Percentiles rank a stretch among this genome's conserved stretches.
Conservation (phyloP, 192 early-diverging fungal genomes). For the Chytriomyces sp. region DNA sequence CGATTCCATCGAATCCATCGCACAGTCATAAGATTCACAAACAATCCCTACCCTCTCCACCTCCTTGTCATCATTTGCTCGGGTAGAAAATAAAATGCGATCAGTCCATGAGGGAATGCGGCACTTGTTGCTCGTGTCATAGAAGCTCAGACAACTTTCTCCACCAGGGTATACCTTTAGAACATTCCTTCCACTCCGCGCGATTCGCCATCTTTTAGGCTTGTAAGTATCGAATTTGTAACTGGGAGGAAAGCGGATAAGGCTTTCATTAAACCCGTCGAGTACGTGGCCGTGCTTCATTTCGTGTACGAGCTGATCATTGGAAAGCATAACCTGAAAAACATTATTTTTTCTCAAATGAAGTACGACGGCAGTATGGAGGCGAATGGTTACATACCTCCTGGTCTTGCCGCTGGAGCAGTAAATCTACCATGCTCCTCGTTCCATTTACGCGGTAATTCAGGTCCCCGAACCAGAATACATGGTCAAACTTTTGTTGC, state of each 20-base stretch:
- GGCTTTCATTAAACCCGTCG: conserved; percentile 73
- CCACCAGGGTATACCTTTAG: not conserved
- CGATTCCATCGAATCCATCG: conserved; percentile 9
- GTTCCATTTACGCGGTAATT: conserved; percentile 88
- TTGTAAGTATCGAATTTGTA: conserved; percentile 88
- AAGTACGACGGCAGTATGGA: not conserved
- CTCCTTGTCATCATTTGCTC: not conserved
- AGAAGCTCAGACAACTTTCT: conserved; percentile 44
- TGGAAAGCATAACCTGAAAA: conserved; percentile 30
- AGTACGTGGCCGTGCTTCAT: conserved; percentile 60
- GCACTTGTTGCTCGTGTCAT: conserved; percentile 92
- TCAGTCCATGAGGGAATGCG: conserved; percentile 96
- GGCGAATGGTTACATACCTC: not conserved
- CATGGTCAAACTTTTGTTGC: conserved; percentile 23
- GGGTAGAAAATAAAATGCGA: conserved; percentile 58
- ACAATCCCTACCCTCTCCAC: not conserved
- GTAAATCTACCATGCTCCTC: conserved; percentile 43
- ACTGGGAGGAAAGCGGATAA: conserved; percentile 82
- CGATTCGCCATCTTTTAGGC: conserved; percentile 34
- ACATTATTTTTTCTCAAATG: not conserved
- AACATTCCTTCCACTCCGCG: not conserved
- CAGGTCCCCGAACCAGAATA: conserved; percentile 88
- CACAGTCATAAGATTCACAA: not conserved
- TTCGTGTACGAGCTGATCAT: conserved; percentile 53
- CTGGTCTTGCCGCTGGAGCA: conserved; percentile 50